Conservation (phyloP, 1,284 basidiomycete species). For the Sporisorium reilianum region DNA sequence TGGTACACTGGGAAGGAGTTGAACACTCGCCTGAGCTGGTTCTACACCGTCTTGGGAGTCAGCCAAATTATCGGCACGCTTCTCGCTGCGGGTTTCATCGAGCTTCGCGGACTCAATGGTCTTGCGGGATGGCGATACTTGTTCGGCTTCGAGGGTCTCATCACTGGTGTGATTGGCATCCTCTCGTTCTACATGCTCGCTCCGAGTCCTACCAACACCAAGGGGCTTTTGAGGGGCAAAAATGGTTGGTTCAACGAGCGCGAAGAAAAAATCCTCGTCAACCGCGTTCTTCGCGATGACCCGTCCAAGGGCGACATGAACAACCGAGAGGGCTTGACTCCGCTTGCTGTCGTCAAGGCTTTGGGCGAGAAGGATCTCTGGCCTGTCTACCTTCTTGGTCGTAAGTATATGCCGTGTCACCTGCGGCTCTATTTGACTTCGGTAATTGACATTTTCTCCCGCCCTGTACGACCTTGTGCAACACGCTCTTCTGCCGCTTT, state of each 20-base stretch:
- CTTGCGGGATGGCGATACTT: constrained; percentile 52
- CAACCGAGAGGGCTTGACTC: constrained; percentile 76
- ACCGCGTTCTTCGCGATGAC: constrained; percentile 78
- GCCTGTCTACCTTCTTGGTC: constrained; percentile 77
- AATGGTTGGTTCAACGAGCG: constrained; percentile 77
- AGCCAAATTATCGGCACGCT: constrained; percentile 48
- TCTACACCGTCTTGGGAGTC: constrained; percentile 70
- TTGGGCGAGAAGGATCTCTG: constrained; percentile 78
- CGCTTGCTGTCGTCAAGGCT: constrained; percentile 61
- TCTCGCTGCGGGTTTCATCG: constrained; percentile 47
- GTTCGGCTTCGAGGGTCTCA: constrained; percentile 46
- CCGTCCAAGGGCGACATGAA: constrained; percentile 79
- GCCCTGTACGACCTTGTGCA: background rate
- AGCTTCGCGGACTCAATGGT: constrained; percentile 44
- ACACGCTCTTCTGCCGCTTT: background rate
- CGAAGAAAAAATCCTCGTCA: constrained; percentile 74
- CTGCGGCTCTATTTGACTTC: background rate
- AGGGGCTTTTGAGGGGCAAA: constrained; percentile 18
- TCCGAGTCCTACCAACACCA: constrained; percentile 40
- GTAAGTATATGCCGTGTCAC: constrained; percentile 20
- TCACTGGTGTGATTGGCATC: constrained; percentile 32
- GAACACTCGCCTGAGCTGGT: constrained; percentile 76
- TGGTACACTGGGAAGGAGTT: constrained; percentile 71
- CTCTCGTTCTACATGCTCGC: constrained; percentile 43
- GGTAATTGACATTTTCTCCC: constrained; percentile 16